Evolutionary conservation across 352 stramenopile genomes (phyloP).

Genomic region (Globisporangium spinosum): DNA sequence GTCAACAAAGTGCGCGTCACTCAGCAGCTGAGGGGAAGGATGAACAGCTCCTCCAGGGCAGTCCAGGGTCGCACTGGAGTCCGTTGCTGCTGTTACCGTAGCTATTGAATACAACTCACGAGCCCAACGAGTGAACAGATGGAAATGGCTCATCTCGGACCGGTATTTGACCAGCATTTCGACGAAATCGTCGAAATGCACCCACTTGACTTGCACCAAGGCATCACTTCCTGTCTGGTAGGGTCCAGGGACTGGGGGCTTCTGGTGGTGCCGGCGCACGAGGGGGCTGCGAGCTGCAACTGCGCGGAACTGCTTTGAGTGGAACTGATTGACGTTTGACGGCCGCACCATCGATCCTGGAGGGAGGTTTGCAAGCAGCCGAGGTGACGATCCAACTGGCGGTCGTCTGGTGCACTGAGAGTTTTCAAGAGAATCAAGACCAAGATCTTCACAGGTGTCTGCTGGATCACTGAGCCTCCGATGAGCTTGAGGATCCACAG

Average conservation of each 20-base stretch:
- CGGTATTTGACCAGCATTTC: constrained; percentile 58
- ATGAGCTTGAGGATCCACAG: not conserved
- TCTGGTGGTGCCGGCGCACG: constrained; percentile 25
- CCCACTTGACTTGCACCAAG: constrained; percentile 23
- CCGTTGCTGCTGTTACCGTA: constrained; percentile 2
- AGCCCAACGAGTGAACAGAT: constrained; percentile 52
- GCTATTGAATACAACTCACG: constrained; percentile 49
- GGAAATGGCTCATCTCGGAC: constrained; percentile 62
- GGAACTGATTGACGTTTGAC: constrained; percentile 61
- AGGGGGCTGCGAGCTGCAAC: constrained; percentile 46
- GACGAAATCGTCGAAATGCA: constrained; percentile 60
- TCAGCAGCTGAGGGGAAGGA: constrained; percentile 25
- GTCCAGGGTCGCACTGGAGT: not conserved
- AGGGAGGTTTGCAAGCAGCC: not conserved
- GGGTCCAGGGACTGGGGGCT: not conserved
- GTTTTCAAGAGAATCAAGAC: not conserved
- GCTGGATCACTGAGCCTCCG: not conserved
- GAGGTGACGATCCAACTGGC: not conserved
- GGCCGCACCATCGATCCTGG: constrained; percentile 28
- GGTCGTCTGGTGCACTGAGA: not conserved
- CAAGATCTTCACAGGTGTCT: not conserved
- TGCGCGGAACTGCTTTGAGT: constrained; percentile 46
- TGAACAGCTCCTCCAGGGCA: not conserved
- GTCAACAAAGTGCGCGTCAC: constrained; percentile 45
- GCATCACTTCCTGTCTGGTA: not conserved